Base-by-base conservation (phyloP, 2,329 filamentous ascomycete genomes). In the Diaporthe sp. region DNA sequence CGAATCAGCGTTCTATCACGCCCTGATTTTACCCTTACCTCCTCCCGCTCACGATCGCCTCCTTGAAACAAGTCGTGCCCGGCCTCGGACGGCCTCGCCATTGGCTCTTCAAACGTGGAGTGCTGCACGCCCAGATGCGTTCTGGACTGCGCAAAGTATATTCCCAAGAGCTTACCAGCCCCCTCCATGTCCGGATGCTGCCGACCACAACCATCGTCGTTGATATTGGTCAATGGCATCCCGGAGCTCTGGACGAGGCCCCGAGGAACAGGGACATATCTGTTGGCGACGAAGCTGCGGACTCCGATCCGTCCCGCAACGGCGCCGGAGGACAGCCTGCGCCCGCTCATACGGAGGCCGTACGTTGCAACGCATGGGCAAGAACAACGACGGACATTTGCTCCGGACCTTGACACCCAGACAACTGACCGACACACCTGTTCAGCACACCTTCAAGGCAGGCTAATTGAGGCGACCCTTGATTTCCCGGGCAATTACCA, bases 11-110 rank as follows among this genome's bases (percentile, higher is more conserved):
- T 28, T 28, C 28, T 31, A 20, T 20, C 17, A 28, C 31, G 25
- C 28, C 39, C 13, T 37, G 15, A 53, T 31, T 51, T 51, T 53
- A 22, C 22, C 22, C 15, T 53, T 28, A 3, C 44, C 12, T 39
- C 31, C 63, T 68, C 44, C 22, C 20, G 13, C 31, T 37, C 63
- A 47, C 63, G 63, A 68, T 68, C 44, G 63, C 63, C 63, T 68
- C 63, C 63, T 51, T 68, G 63, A 68, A 53, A 42, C 65, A 68
- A 68, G 47, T 51, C 8, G 12, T 53, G 7, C 47, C 47, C 34
- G n/a, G 47, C 47, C 47, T 39, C 22, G n/a, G 31, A 25, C 22
- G 47, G 28, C 51, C 65, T 28, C n/a, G 31, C 65, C 65, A 68
- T 68, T 68, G 65, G 65, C 34, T 39, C 7, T 22, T 39, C n/a